A percentile compares a stretch with the other conserved stretches of the same genome.
phyloP scores from a whole-genome alignment of 371 early-diverging fungal genomes.

The Syncephalastrum monosporum region DNA sequence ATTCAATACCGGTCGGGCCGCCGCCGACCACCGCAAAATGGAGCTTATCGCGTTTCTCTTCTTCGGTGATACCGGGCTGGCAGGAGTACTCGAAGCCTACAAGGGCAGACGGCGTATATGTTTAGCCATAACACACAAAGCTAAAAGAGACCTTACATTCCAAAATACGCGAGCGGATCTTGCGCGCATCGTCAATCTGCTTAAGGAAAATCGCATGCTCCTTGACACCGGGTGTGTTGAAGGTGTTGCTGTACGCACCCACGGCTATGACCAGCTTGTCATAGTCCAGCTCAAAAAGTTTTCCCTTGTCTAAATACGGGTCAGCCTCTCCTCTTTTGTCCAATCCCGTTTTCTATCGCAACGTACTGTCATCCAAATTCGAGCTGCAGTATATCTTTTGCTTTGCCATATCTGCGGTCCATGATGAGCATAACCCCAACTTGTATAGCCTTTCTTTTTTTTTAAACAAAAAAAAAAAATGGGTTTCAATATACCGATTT shows the following conservation, averaged over 20 bases:
- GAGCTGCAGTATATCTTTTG: conserved; percentile 38
- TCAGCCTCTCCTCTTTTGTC: neutral
- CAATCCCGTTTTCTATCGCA: neutral
- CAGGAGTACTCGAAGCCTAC: conserved; percentile 74
- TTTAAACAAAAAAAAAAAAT: too few relatives aligned
- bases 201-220: conserved; percentile 74
- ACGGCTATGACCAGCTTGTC: conserved; percentile 80
- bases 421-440: neutral
- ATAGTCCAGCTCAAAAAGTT: conserved; percentile 56
- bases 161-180: conserved; percentile 68
- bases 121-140: neutral
- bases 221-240: conserved; percentile 77
- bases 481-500: conserved; percentile 27
- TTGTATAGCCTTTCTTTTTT: neutral
- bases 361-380: conserved; percentile 27
- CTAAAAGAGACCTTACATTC: conserved; percentile 48
- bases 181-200: conserved; percentile 72
- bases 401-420: conserved; percentile 18
- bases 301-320: conserved; percentile 18
- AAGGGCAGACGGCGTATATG: neutral
- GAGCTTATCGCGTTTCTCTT: conserved; percentile 70
- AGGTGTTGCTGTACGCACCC: conserved; percentile 84
- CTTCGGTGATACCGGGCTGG: conserved; percentile 61
- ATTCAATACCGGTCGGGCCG: conserved; percentile 77
- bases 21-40: conserved; percentile 86